Evolutionary conservation across 768 basidiomycete species (phyloP), one percentile per base, ranked within the genome.

Genomic region (Solioccasus polychromus): DNA sequence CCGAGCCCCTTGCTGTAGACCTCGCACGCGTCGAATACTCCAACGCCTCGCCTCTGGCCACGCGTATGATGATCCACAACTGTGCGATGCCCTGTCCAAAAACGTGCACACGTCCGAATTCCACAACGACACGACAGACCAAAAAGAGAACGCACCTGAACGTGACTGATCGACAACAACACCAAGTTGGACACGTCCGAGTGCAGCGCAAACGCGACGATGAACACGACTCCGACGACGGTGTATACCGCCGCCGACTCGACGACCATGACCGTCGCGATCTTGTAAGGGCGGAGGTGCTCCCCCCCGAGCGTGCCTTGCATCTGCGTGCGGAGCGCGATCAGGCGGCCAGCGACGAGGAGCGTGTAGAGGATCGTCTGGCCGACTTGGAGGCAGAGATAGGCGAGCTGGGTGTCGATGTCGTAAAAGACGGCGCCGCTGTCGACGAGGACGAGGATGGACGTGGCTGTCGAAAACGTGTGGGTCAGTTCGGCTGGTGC

Each of bases 61-160:
- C 66, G 4, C 71, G 65, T 17, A 66, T 52, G 48, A 70, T 61
- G 51, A 73, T 71, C 37, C 67, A 46, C 14, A 66, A 22, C 19
- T 69, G 62, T 0, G 63, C 61, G 42, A 72, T 66, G 20, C 55
- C 59, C 70, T 72, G n/a, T n/a, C n/a, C n/a, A n/a, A n/a, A n/a
- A n/a, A n/a, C n/a, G n/a, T n/a, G n/a, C n/a, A n/a, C n/a, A n/a
- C n/a, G n/a, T n/a, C n/a, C n/a, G n/a, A n/a, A n/a, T n/a, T n/a
- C n/a, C n/a, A n/a, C n/a, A n/a, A n/a, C n/a, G n/a, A n/a, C n/a
- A n/a, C n/a, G n/a, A n/a, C n/a, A n/a, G n/a, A n/a, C n/a, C n/a
- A n/a, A n/a, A n/a, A n/a, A n/a, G n/a, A n/a, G 11, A 11, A 24
- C 52, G 35, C 38, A 64, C 68, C 66, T 67, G 63, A 22, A 62